Evolutionary conservation across 1,139 yeast species (phyloP).

Genomic region (Geotrichum macrosporum): DNA sequence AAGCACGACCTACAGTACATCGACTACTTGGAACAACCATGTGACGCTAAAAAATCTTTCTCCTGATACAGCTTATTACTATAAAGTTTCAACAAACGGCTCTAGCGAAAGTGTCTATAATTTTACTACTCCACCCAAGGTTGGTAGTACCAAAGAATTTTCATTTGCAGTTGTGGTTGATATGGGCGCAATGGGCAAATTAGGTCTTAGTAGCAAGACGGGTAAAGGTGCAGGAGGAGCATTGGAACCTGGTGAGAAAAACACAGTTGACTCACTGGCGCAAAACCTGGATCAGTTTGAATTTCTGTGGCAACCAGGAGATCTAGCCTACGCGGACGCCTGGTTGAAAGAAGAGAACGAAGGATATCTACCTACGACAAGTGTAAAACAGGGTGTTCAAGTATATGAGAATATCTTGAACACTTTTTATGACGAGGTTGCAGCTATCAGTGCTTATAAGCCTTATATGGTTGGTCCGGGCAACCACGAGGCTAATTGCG

Average conservation of each 20-base stretch:
- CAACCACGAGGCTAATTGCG: conserved; percentile 34
- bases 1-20: conserved; percentile 30
- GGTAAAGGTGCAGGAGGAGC: conserved; percentile 23
- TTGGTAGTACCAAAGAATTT: conserved; percentile 25
- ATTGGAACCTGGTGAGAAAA: conserved; percentile 24
- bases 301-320: conserved; percentile 35
- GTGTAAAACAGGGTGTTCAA: conserved; percentile 21
- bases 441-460: conserved; percentile 25
- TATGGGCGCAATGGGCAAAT: conserved; percentile 31
- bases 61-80: conserved; percentile 34
- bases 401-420: conserved; percentile 30
- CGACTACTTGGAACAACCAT: conserved; percentile 33
- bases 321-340: conserved; percentile 35
- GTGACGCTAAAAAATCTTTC: conserved; percentile 30
- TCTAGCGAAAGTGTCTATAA: conserved; percentile 19
- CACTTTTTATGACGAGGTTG: conserved; percentile 30
- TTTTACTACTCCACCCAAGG: conserved; percentile 28
- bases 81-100: conserved; percentile 24
- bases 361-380: conserved; percentile 25
- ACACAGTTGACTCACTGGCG: conserved; percentile 31
- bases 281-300: conserved; percentile 26
- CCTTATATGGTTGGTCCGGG: conserved; percentile 37
- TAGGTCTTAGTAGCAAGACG: conserved; percentile 28
- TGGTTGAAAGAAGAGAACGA: conserved; percentile 30
- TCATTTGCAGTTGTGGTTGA: conserved; percentile 31